A percentile compares a stretch with the other conserved stretches of the same genome.
Conservation (phyloP, 345 rosid species). For the Rhizophora apiculata region DNA sequence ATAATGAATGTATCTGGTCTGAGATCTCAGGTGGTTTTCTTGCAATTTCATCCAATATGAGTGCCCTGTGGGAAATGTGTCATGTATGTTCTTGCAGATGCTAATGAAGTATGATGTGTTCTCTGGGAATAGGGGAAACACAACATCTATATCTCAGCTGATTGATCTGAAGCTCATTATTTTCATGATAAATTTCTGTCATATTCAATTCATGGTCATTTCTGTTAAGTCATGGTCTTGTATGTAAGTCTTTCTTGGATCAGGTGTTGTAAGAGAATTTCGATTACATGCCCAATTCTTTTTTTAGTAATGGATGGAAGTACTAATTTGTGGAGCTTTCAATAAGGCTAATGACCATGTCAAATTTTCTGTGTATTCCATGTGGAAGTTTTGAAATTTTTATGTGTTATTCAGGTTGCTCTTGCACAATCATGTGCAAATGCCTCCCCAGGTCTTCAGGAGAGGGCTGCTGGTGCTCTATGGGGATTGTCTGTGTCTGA, state of each 20-base stretch:
- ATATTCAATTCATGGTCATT: not conserved
- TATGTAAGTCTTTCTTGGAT: not conserved
- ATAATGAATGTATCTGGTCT: slow-evolving; percentile 4
- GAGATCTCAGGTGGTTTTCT: not conserved
- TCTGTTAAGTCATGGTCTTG: not conserved
- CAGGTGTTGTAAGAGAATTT: not conserved
- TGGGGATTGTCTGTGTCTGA: slow-evolving; percentile 97
- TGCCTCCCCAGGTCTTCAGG: slow-evolving; percentile 94
- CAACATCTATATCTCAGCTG: not conserved
- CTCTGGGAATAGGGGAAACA: not conserved
- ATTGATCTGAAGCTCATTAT: not conserved
- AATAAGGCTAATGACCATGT: not conserved
- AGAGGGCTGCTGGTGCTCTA: slow-evolving; percentile 97
- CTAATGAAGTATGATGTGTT: not conserved
- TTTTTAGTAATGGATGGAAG: not conserved
- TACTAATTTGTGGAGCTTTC: not conserved
- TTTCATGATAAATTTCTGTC: not conserved
- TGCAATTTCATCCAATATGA: slow-evolving; percentile 4
- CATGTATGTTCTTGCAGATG: not conserved
- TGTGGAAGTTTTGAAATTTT: slow-evolving; percentile 17
- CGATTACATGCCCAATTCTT: not conserved
- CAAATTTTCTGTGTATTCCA: not conserved
- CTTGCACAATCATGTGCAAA: slow-evolving; percentile 83
- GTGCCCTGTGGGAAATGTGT: not conserved
- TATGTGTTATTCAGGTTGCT: slow-evolving; percentile 50